phyloP scores from a whole-genome alignment of 1,139 yeast genomes.

The Taiozyma sp. region DNA sequence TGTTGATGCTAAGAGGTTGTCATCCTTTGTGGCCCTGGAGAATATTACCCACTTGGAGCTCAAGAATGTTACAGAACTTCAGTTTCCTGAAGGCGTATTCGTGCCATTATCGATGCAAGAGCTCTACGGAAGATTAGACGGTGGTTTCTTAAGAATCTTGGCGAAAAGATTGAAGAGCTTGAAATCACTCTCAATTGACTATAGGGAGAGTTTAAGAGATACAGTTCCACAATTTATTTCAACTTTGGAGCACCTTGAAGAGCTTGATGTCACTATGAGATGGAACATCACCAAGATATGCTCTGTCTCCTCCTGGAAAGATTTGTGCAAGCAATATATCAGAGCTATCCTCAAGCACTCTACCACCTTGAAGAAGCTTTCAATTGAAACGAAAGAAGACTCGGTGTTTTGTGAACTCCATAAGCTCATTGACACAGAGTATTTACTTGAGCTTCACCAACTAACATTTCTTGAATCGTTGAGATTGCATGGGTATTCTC shows the following conservation, averaged over 20 bases:
- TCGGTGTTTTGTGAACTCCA: slow-evolving; percentile 28
- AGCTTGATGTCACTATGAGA: slow-evolving; percentile 41
- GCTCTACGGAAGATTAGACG: slow-evolving; percentile 18
- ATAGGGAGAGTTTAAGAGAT: slow-evolving; percentile 40
- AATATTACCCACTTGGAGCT: slow-evolving; percentile 14
- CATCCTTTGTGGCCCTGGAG: slow-evolving; percentile 6
- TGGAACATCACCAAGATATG: slow-evolving; percentile 35
- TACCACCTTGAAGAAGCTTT: slow-evolving; percentile 31
- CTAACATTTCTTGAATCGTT: slow-evolving; percentile 30
- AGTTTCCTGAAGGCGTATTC: slow-evolving; percentile 9
- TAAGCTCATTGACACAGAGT: slow-evolving; percentile 26
- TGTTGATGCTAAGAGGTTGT: slow-evolving; percentile 11
- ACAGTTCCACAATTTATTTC: slow-evolving; percentile 37
- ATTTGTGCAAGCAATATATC: slow-evolving; percentile 30
- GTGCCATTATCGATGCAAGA: slow-evolving; percentile 10
- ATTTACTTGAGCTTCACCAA: slow-evolving; percentile 19
- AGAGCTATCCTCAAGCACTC: slow-evolving; percentile 28
- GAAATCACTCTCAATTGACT: slow-evolving; percentile 36
- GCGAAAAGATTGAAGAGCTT: slow-evolving; percentile 28
- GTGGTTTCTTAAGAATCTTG: slow-evolving; percentile 31
- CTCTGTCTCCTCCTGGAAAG: slow-evolving; percentile 24
- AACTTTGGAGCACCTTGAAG: slow-evolving; percentile 25
- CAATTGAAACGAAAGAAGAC: slow-evolving; percentile 40
- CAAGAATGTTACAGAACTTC: slow-evolving; percentile 18
- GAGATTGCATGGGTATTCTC: slow-evolving; percentile 37